These are phyloP conservation scores for Nicotiana tabacum DNA, from an alignment of 257 asterid genomes.

Conservation along the genomic window DNA sequence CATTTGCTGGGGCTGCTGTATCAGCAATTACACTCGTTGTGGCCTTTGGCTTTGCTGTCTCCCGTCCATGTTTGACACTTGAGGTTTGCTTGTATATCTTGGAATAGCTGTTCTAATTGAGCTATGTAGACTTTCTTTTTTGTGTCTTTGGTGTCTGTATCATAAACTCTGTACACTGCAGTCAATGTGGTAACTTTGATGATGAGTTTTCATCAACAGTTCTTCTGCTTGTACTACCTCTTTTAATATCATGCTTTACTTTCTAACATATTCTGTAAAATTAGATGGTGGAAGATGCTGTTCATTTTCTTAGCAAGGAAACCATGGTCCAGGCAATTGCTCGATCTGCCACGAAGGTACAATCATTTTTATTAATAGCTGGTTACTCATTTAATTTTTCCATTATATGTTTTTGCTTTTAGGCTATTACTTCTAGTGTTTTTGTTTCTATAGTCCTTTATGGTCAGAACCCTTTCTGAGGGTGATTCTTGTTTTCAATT, in stretches of 20 bases:
- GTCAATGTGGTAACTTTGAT: constrained; percentile 14
- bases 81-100: constrained; percentile 55
- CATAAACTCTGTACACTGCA: neutral
- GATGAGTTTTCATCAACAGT: neutral
- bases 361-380: neutral
- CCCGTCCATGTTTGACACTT: constrained; percentile 94
- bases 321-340: constrained; percentile 88
- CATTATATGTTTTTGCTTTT: neutral
- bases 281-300: constrained; percentile 99
- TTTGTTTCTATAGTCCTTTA: neutral
- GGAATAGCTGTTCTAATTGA: neutral
- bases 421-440: neutral
- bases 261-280: constrained; percentile 13
- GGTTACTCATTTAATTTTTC: neutral
- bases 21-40: constrained; percentile 97
- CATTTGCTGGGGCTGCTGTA: constrained; percentile 98
- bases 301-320: constrained; percentile 93
- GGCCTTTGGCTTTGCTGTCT: constrained; percentile 97
- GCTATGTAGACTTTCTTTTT: neutral
- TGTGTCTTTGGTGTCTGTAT: neutral
- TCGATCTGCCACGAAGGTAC: constrained; percentile 97
- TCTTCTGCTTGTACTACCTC: neutral
- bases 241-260: neutral
- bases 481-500: too few species aligned
- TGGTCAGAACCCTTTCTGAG: too few species aligned